phyloP scores from a whole-genome alignment of 2,329 filamentous ascomycete species.

The Phaeosphaeria sp. region DNA sequence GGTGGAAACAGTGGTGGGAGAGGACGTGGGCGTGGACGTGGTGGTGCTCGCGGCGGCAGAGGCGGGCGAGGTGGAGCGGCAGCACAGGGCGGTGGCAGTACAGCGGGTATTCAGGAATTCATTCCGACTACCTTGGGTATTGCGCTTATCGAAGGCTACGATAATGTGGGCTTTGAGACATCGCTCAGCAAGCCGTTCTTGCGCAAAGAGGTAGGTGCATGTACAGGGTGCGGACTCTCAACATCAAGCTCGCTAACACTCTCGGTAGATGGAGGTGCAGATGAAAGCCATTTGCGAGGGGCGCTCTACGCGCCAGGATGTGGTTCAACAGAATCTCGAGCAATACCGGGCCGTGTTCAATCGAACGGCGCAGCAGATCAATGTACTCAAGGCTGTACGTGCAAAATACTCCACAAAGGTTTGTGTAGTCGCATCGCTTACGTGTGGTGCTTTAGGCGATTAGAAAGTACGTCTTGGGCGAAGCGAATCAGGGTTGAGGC shows the following conservation, averaged over 20 bases:
- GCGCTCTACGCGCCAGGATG: slow-evolving; percentile 72
- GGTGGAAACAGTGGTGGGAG: slow-evolving; percentile 49
- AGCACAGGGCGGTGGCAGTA: slow-evolving; percentile 45
- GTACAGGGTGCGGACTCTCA: slow-evolving; percentile 13
- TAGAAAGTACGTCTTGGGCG: slow-evolving; percentile 47
- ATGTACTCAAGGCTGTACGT: slow-evolving; percentile 62
- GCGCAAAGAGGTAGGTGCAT: slow-evolving; percentile 72
- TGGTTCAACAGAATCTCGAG: slow-evolving; percentile 81
- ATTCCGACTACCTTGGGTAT: slow-evolving; percentile 91
- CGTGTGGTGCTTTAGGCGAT: slow-evolving; percentile 39
- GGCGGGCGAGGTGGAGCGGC: slow-evolving; percentile 57
- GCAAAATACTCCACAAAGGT: slow-evolving; percentile 14
- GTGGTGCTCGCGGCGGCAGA: slow-evolving; percentile 34
- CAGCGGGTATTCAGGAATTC: slow-evolving; percentile 75
- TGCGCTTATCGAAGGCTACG: slow-evolving; percentile 91
- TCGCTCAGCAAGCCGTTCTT: slow-evolving; percentile 95
- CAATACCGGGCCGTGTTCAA: slow-evolving; percentile 88
- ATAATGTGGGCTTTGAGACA: slow-evolving; percentile 89
- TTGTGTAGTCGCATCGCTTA: slow-evolving; percentile 27
- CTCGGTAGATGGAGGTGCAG: slow-evolving; percentile 78
- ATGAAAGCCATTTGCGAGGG: slow-evolving; percentile 98
- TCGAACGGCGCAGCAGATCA: slow-evolving; percentile 78
- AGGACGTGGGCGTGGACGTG: slow-evolving; percentile 53
- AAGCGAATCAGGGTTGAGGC: slow-evolving; percentile 46
- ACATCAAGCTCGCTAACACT: slow-evolving; percentile 14